Base-by-base conservation (phyloP, 2,329 filamentous ascomycete genomes). In the Cercospora berteroae region DNA sequence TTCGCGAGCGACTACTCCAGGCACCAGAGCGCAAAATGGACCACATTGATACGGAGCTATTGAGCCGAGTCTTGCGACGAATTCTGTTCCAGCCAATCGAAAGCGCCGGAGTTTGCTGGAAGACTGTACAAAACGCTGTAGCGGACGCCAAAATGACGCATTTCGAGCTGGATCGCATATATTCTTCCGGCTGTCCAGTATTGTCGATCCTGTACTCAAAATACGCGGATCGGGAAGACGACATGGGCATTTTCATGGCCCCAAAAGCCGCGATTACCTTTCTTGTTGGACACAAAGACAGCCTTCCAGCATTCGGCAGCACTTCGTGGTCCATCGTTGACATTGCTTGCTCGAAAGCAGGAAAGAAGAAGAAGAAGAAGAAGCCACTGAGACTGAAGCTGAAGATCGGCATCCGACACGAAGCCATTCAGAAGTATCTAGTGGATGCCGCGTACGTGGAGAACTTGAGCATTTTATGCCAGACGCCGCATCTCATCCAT, bases 1-100 rank as follows among this genome's bases (percentile, higher is more conserved):
- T 63, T 9, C 44, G 29, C 44, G 60, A 63, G 60, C 60, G 60
- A 52, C 5, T 63, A 29, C 33, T 18, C 10, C 60, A 63, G 44
- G 31, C 42, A 23, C 44, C 60, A 23, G 44, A 55, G 25, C 44
- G 48, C 25, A 50, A 18, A 25, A 62, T 62, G 23, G 48, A 33
- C 42, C 16, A 31, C n/a, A 56, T 31, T 29, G 39, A 62, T 1
- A 31, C 16, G n/a, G 39, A 50, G 25, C 23, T 63, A 20, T n/a
- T 56, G n/a, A 36, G n/a, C 18, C 18, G 36, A 33, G 44, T 56
- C 29, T 33, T 63, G n/a, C 18, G 36, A 33, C 60, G 44, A 7
- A 56, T 63, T 29, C 20, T 63, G 60, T 23, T 39, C 44, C 18
- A 39, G 27, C 18, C 9, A 20, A 13, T 29, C n/a, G 42, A 33